Conservation (phyloP, 257 asterid species). For the Plantago major region DNA sequence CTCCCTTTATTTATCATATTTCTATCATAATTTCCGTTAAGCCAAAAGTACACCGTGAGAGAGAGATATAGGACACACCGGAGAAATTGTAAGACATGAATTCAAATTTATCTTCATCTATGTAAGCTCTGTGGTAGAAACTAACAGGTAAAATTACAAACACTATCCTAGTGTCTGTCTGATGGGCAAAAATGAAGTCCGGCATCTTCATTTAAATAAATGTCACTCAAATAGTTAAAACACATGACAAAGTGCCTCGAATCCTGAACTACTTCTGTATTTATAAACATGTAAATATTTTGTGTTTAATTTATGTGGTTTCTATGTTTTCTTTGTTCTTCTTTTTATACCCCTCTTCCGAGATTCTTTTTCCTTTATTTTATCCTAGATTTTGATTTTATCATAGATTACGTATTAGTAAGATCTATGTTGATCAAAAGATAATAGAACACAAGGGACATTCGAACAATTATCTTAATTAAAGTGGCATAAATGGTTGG, state of each 20-base stretch:
- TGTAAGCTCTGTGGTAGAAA: neutral
- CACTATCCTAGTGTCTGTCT: neutral
- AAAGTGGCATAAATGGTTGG: neutral
- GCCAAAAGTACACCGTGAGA: neutral
- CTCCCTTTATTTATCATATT: conserved; percentile 1
- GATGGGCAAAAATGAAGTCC: neutral
- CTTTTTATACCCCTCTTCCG: too few relatives aligned
- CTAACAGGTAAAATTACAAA: neutral
- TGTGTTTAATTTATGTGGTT: too few relatives aligned
- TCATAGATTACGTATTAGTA: too few relatives aligned
- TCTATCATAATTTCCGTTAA: neutral
- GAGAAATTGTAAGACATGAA: too few relatives aligned
- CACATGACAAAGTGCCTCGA: neutral
- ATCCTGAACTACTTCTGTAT: neutral
- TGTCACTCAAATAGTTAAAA: neutral
- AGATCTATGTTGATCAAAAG: neutral
- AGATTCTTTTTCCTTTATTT: too few relatives aligned
- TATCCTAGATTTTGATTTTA: too few relatives aligned
- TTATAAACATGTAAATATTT: too few relatives aligned
- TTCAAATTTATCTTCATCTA: too few relatives aligned
- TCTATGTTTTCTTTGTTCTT: too few relatives aligned
- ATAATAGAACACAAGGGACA: neutral
- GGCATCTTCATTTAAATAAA: neutral
- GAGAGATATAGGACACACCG: too few relatives aligned
- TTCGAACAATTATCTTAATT: conserved; percentile 3